Evolutionary conservation across 257 asterid genomes (phyloP).

Genomic region (Solanum sejunctum): DNA sequence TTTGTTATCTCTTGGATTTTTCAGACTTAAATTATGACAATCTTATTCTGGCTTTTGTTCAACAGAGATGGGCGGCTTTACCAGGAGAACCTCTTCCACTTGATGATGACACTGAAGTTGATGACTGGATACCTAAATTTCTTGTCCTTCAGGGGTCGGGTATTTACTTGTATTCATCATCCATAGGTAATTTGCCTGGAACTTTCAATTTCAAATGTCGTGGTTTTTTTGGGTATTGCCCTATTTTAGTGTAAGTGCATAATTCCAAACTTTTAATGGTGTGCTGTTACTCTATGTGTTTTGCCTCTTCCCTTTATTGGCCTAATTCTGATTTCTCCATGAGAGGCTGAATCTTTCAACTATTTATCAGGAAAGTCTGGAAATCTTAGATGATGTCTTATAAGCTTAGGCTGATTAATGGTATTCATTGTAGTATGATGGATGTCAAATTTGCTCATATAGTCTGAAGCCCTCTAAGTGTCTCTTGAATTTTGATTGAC

Average conservation of each 20-base stretch:
- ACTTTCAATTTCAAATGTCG: neutral
- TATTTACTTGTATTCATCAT: conserved; percentile 46
- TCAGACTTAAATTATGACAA: neutral
- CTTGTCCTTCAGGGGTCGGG: conserved; percentile 79
- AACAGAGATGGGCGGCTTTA: conserved; percentile 84
- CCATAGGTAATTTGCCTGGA: conserved; percentile 44
- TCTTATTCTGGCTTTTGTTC: neutral
- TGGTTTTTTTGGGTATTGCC: neutral
- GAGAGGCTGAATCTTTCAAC: neutral
- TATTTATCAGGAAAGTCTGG: neutral
- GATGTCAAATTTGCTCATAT: neutral
- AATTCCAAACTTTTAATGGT: neutral
- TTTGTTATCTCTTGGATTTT: neutral
- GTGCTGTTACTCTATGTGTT: neutral
- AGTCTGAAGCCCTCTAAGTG: neutral
- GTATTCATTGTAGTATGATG: neutral
- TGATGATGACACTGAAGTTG: conserved; percentile 70
- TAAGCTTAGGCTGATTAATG: neutral
- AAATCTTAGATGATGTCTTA: neutral
- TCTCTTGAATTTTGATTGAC: neutral
- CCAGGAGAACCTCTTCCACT: conserved; percentile 86
- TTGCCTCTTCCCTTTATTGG: neutral
- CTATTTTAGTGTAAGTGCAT: neutral
- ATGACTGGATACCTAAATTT: conserved; percentile 94
- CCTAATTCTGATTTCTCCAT: neutral